Base-by-base conservation (phyloP, 2,329 filamentous ascomycete species). In the Nectriaceae sp. region DNA sequence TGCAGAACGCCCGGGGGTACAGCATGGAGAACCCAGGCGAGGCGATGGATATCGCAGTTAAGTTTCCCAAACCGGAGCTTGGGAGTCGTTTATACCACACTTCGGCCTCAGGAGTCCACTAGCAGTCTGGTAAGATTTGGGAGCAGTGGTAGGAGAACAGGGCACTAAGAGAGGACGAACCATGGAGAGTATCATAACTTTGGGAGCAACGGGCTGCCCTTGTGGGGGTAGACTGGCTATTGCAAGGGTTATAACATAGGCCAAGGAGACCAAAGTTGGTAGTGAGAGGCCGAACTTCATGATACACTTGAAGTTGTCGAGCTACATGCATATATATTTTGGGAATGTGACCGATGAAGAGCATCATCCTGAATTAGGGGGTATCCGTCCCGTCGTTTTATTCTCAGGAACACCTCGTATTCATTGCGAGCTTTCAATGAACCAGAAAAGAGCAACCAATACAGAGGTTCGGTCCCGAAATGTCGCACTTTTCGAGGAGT, bases 1-100 rank as follows among this genome's bases (percentile, higher is more conserved):
- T 84, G 66, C 88, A 92, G 65, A 85, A 81, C 1, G 84, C 77
- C 16, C 79, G 69, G 0, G 85, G 85, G 62, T 79, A 89, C 3
- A 86, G 67, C 60, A 85, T 83, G 1, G 84, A 88, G 11, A 88
- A 72, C 2, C 85, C 85, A 0, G 83, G 78, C 1, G 84, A 65
- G 3, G 80, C 75, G 57, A 87, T 72, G 53, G 83, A 82, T 33
- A 75, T 69, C 1, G 77, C 78, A 0, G 80, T 68, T 16, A 89
- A 70, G 60, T 85, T 71, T 54, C 73, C 85, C 49, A 80, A 66
- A 1, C 70, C 70, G 24, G 70, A 69, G 13, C 54, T 56, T 1
- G 72, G 63, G 31, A 80, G 68, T 35, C 80, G 80, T 11, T 70
- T 63, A 63, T 83, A 82, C 85, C 84, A 90, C 29, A 79, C 70